Base-by-base conservation (phyloP, 225 moss, liverwort and hornwort genomes). In the Marchantia paleacea region DNA sequence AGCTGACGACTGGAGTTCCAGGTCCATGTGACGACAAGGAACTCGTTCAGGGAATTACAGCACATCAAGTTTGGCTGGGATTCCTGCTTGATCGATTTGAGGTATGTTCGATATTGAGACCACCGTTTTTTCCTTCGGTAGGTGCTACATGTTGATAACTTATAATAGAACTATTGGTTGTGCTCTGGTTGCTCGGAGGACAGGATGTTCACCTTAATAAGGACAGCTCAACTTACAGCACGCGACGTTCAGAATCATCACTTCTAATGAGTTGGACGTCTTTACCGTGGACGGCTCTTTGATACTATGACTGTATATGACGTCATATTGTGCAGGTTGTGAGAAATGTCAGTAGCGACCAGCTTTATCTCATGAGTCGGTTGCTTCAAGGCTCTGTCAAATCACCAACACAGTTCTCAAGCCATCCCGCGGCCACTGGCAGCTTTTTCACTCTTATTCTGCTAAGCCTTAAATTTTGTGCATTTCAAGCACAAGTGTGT, bases 21-120 rank as follows among this genome's bases (percentile, higher is more conserved):
- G 87, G 79, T 74, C 83, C 90, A 26, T 79, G 75, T 82, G 83
- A 78, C 78, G 82, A 84, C 51, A 75, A 77, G 75, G 91, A 90
- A 63, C 81, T 88, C 64, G 83, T 92, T 60, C 81, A 86, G 81
- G 86, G 84, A 12, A 87, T 94, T 75, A 79, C 62, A 55, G 94
- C 91, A 60, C 94, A 94, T 85, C 87, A 90, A 57, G 80, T 94
- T 58, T 94, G 94, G 94, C 86, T 94, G 80, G 92, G 92, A 22
- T 94, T 92, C 81, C 81, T 94, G 74, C 90, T 92, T 52, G 94
- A 94, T 82, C 88, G 92, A 57, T 91, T 89, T 82, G 94, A 94
- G 90, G 91, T 92, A 80, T 73, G 72, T 12, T 26, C 28, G 31
- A 68, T 26, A 39, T 39, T 39, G 2, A 39, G 39, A 39, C 39